A percentile compares a stretch with the other conserved stretches of the same genome.
Evolutionary conservation across 1,139 yeast genomes (phyloP).

Genomic region (Protomyces inouyei): DNA sequence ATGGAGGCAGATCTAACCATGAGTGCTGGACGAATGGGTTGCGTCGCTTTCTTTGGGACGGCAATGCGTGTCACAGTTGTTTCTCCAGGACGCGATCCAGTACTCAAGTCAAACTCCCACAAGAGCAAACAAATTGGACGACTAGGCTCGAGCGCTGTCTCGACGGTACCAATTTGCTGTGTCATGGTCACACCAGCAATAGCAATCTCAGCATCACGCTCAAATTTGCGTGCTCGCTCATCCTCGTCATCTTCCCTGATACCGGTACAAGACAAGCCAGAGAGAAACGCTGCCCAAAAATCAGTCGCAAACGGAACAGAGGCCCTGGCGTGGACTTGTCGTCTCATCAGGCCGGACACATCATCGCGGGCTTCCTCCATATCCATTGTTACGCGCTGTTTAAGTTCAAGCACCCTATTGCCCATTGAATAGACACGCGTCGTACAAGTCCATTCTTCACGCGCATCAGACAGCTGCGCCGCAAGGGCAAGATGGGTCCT

Average conservation of each 20-base stretch:
- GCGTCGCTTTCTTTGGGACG: neutral
- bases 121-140: slow-evolving; percentile 2
- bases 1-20: slow-evolving; percentile 15
- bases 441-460: slow-evolving; percentile 26
- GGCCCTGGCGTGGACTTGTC: neutral
- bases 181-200: slow-evolving; percentile 18
- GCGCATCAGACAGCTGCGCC: slow-evolving; percentile 1
- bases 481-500: slow-evolving; percentile 21
- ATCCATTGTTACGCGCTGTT: slow-evolving; percentile 21
- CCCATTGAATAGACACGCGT: slow-evolving; percentile 28
- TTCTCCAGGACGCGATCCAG: slow-evolving; percentile 1
- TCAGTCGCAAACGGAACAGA: slow-evolving; percentile 28
- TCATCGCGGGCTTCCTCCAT: neutral
- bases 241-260: neutral
- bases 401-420: slow-evolving; percentile 19
- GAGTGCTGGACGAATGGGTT: neutral
- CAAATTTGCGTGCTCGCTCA: neutral
- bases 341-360: neutral
- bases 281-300: slow-evolving; percentile 29
- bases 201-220: slow-evolving; percentile 13
- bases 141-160: slow-evolving; percentile 5
- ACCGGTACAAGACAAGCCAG: slow-evolving; percentile 19
- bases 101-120: slow-evolving; percentile 9
- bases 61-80: slow-evolving; percentile 10
- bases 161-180: slow-evolving; percentile 12